These are phyloP conservation scores for Glycine tomentella DNA, from an alignment of 306 rosid genomes.

Conservation along the genomic window DNA sequence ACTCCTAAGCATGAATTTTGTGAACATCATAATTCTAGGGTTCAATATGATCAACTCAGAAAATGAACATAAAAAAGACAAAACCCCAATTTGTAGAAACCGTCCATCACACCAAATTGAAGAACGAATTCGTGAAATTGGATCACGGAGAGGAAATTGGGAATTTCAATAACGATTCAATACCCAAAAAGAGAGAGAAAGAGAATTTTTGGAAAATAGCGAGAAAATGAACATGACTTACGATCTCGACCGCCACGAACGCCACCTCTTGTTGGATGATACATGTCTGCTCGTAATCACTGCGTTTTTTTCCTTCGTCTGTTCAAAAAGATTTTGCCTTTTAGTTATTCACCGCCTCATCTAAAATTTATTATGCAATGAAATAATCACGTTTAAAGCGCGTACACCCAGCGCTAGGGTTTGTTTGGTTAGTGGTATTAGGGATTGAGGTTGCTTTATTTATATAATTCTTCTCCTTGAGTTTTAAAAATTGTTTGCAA, in stretches of 20 bases:
- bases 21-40: slow-evolving; percentile 24
- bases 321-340: background rate
- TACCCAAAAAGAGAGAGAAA: background rate
- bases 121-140: slow-evolving; percentile 3
- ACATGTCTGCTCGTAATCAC: slow-evolving; percentile 38
- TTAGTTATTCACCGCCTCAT: too few relatives aligned
- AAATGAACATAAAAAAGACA: background rate
- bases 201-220: background rate
- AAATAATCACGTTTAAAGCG: background rate
- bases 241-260: slow-evolving; percentile 99
- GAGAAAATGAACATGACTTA: slow-evolving; percentile 48
- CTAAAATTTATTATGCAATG: background rate
- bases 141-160: background rate
- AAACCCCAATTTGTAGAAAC: slow-evolving; percentile 9
- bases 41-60: slow-evolving; percentile 9
- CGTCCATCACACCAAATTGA: slow-evolving; percentile 7
- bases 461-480: background rate
- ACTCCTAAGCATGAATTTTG: background rate
- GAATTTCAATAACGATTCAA: background rate
- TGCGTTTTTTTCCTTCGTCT: background rate
- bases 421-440: background rate
- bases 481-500: background rate
- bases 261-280: slow-evolving; percentile 92
- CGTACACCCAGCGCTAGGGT: too few relatives aligned
- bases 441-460: background rate